Percentiles rank a stretch among this genome's conserved stretches.
Evolutionary conservation across 2,329 filamentous ascomycete genomes (phyloP).

Genomic region (Verticillium zaregamsianum): DNA sequence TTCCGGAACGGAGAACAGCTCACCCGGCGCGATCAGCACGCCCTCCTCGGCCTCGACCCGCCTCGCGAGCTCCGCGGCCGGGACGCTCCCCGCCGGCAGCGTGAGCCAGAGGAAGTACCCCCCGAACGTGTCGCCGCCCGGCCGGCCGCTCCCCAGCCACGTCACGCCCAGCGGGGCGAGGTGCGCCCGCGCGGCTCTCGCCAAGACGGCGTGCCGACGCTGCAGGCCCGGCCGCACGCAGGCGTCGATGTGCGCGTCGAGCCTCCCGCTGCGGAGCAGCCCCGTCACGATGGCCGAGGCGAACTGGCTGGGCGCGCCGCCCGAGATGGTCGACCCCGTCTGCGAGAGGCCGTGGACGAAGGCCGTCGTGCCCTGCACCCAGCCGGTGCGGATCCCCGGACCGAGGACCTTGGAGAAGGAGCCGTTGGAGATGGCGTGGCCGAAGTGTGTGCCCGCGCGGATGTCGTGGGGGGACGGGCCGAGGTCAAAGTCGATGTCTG

Average conservation of each 20-base stretch:
- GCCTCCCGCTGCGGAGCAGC: slow-evolving; percentile 37
- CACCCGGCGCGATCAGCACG: slow-evolving; percentile 63
- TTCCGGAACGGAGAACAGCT: slow-evolving; percentile 63
- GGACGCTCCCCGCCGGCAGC: slow-evolving; percentile 42
- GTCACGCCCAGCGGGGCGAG: slow-evolving; percentile 60
- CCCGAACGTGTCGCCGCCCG: slow-evolving; percentile 49
- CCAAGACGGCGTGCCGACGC: slow-evolving; percentile 46
- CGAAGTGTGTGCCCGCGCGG: slow-evolving; percentile 45
- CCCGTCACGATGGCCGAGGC: slow-evolving; percentile 46
- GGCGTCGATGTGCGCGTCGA: slow-evolving; percentile 39
- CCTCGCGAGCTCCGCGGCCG: slow-evolving; percentile 52
- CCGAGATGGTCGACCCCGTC: slow-evolving; percentile 50
- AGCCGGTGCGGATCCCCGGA: slow-evolving; percentile 81
- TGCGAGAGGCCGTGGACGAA: slow-evolving; percentile 47
- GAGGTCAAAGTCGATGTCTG: slow-evolving; percentile 70
- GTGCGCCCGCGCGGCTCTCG: slow-evolving; percentile 52
- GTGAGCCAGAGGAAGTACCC: slow-evolving; percentile 85
- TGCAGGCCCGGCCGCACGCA: slow-evolving; percentile 40
- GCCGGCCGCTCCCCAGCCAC: slow-evolving; percentile 30
- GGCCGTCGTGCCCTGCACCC: slow-evolving; percentile 67
- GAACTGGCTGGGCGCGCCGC: slow-evolving; percentile 54
- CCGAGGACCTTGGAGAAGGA: slow-evolving; percentile 86
- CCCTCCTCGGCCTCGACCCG: slow-evolving; percentile 52
- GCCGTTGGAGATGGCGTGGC: slow-evolving; percentile 79
- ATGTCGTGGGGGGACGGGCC: slow-evolving; percentile 6